Conservation (phyloP, 1,139 yeast genomes). For the Magnusiomyces magnusii region DNA sequence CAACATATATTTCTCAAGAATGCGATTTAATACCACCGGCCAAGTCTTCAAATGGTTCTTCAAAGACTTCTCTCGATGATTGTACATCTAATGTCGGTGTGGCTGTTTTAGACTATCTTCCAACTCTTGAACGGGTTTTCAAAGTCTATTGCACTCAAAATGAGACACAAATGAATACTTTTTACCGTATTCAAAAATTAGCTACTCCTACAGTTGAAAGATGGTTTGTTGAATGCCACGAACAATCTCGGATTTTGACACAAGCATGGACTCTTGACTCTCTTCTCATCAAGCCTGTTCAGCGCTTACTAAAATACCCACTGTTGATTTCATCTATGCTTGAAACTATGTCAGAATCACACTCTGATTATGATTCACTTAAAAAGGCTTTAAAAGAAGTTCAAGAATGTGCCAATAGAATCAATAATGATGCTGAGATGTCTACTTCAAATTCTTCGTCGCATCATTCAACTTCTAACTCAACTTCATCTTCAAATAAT, state of each 20-base stretch:
- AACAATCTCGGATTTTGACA: conserved; percentile 26
- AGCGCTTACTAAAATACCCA: conserved; percentile 38
- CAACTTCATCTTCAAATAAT: background rate
- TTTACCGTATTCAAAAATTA: conserved; percentile 22
- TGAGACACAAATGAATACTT: conserved; percentile 29
- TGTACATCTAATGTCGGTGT: conserved; percentile 30
- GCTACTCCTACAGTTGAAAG: conserved; percentile 28
- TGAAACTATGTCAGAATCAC: conserved; percentile 26
- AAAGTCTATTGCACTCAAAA: conserved; percentile 30
- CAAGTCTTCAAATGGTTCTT: background rate
- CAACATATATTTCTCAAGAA: conserved; percentile 22
- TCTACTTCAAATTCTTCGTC: conserved; percentile 7
- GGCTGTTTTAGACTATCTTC: conserved; percentile 29
- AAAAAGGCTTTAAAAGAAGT: conserved; percentile 26
- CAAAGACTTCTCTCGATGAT: conserved; percentile 21
- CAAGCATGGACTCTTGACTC: conserved; percentile 39
- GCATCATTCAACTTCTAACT: background rate
- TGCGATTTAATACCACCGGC: conserved; percentile 17
- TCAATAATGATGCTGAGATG: conserved; percentile 21
- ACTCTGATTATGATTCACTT: conserved; percentile 30
- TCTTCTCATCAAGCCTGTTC: conserved; percentile 39
- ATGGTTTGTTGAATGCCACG: conserved; percentile 31
- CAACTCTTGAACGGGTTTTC: conserved; percentile 31
- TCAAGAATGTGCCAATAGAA: conserved; percentile 27
- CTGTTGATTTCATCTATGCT: conserved; percentile 30